Base-by-base conservation (phyloP, 2,329 filamentous ascomycete species). In the Seiridium cupressi region DNA sequence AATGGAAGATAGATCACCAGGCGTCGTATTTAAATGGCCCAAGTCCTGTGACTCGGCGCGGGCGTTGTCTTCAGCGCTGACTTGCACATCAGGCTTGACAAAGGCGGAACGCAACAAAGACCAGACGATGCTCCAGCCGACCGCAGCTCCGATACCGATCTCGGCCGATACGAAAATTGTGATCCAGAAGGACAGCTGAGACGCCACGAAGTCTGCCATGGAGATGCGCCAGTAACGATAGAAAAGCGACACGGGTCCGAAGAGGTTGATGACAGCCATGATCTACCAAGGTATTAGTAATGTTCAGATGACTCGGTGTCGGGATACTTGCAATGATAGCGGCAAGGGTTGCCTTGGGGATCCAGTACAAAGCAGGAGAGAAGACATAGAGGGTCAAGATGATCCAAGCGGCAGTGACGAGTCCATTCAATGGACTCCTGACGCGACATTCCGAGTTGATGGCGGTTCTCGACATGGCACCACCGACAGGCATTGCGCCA, bases 361-460 rank as follows among this genome's bases (percentile, higher is more conserved):
- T 85, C 84, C 85, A 90, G 72, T 86, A 88, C 0, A 90, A 77
- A 0, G 84, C 82, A 0, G 81, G 82, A 0, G 82, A 83, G 44
- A 89, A 80, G 61, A 85, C 80, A 67, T 85, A 89, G 34, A 89
- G 81, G 26, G 81, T 85, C 1, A 89, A 70, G 6, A 89, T 74
- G 18, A 89, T 84, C 53, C 87, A 84, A 4, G 79, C 84, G 2
- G 85, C 81, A 0, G 87, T 88, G 58, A 89, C 76, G 31, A 86
- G 64, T 4, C 86, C 86, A 47, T 83, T 86, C 0, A 88, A 73
- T 0, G 87, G 87, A 5, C 84, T 86, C 62, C 81, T 82, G 66
- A 89, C 87, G 40, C 83, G 81, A 55, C 84, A 87, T 36, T 85
- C 80, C 0, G 85, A 88, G 75, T 89, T 89, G 67, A 90, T 85